Percentiles rank a stretch among this genome's conserved stretches.
These are phyloP conservation scores for Taxillus chinensis DNA, from an alignment of 164 flowering plant genomes.

Conservation along the genomic window DNA sequence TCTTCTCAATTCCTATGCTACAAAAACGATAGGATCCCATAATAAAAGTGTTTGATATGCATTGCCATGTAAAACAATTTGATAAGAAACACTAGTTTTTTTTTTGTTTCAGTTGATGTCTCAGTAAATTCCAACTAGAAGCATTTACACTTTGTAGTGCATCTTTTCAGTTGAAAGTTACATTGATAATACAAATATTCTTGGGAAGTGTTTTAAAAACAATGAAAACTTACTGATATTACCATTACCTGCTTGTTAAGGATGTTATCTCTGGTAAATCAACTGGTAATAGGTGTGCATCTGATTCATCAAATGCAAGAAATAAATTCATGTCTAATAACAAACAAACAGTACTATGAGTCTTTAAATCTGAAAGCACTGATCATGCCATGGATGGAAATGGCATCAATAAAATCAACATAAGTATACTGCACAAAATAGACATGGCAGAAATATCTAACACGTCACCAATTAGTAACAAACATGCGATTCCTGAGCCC, in stretches of 20 bases:
- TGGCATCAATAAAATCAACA: background rate
- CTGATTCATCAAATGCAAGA: conserved; percentile 26
- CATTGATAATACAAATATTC: too few relatives aligned
- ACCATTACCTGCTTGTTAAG: conserved; percentile 54
- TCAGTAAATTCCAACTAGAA: too few relatives aligned
- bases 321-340: background rate
- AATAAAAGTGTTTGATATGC: background rate
- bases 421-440: background rate
- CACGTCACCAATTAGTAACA: too few relatives aligned
- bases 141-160: too few relatives aligned
- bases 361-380: background rate
- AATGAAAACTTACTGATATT: too few relatives aligned
- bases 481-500: too few relatives aligned
- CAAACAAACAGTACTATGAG: background rate
- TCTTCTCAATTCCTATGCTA: conserved; percentile 76
- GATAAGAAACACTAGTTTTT: background rate
- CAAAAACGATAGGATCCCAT: conserved; percentile 4
- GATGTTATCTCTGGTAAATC: conserved; percentile 70
- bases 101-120: too few relatives aligned
- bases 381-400: background rate
- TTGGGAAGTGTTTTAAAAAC: too few relatives aligned
- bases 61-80: too few relatives aligned
- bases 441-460: background rate
- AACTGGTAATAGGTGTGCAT: conserved; percentile 84
- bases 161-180: too few relatives aligned